A percentile compares a stretch with the other conserved stretches of the same genome.
These are phyloP conservation scores for Selenicereus undatus DNA, from an alignment of 148 eudicot genomes.

Conservation along the genomic window DNA sequence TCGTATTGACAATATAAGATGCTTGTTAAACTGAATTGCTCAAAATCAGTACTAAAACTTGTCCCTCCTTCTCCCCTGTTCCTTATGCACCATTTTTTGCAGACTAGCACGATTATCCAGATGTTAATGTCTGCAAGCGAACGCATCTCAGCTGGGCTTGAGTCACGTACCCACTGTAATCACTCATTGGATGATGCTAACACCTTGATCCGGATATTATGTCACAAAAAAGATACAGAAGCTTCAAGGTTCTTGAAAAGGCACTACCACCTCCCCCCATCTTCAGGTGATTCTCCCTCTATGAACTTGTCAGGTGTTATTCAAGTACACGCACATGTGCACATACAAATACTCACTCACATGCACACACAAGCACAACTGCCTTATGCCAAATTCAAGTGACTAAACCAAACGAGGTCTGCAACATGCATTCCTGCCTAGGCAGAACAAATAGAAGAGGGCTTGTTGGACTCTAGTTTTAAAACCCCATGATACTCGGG, in stretches of 20 bases:
- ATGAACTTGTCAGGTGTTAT: background rate
- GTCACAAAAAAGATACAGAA: conserved; percentile 86
- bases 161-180: conserved; percentile 28
- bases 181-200: conserved; percentile 64
- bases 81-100: conserved; percentile 12
- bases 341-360: no score
- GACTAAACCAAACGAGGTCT: no score
- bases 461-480: no score
- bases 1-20: background rate
- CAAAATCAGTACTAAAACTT: background rate
- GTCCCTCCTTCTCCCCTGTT: background rate
- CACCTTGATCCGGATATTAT: conserved; percentile 69
- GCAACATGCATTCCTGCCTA: no score
- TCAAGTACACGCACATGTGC: no score
- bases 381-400: no score
- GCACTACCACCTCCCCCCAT: conserved; percentile 74
- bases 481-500: no score
- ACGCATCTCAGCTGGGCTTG: conserved; percentile 44
- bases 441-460: no score
- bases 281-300: conserved; percentile 55
- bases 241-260: conserved; percentile 70
- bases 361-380: no score
- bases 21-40: background rate
- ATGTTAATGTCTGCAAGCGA: conserved; percentile 84
- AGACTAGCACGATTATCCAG: conserved; percentile 76